phyloP scores from a whole-genome alignment of 805 yeast species.

The Lipomyces kockii region DNA sequence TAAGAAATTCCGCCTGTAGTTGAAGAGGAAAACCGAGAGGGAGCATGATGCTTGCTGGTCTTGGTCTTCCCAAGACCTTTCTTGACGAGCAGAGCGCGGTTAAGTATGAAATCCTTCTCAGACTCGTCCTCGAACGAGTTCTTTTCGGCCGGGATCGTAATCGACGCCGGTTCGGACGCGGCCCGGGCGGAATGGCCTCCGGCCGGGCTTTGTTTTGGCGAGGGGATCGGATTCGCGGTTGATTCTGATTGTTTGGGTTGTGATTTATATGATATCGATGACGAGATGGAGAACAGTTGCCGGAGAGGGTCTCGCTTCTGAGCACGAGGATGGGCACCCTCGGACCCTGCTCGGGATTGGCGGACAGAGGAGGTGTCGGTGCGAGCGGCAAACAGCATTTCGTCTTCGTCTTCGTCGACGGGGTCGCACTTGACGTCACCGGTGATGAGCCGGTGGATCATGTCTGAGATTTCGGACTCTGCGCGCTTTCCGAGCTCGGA shows the following conservation, averaged over 20 bases:
- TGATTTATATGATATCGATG: conserved; percentile 5
- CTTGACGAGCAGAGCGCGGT: conserved; percentile 27
- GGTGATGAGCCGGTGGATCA: conserved; percentile 35
- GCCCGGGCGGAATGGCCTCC: neutral
- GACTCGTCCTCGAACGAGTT: conserved; percentile 33
- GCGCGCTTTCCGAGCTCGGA: conserved; percentile 11
- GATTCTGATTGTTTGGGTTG: conserved; percentile 1
- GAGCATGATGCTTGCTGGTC: neutral
- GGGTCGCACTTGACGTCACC: conserved; percentile 26
- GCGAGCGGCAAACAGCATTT: conserved; percentile 29
- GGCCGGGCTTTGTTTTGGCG: conserved; percentile 2
- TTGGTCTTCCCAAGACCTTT: conserved; percentile 13
- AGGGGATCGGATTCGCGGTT: conserved; percentile 19
- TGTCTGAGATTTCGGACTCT: conserved; percentile 33
- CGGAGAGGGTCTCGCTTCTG: conserved; percentile 10
- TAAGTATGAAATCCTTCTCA: conserved; percentile 29
- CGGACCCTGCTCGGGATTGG: conserved; percentile 12
- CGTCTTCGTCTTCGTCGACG: conserved; percentile 31
- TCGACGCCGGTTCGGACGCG: conserved; percentile 31
- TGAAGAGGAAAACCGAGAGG: neutral
- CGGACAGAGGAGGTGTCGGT: conserved; percentile 19
- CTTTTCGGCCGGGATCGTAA: conserved; percentile 35
- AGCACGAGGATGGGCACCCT: neutral
- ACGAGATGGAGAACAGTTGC: conserved; percentile 16
- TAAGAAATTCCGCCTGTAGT: neutral